Evolutionary conservation across 768 basidiomycete species (phyloP).

Genomic region (Trametes gibbosa): DNA sequence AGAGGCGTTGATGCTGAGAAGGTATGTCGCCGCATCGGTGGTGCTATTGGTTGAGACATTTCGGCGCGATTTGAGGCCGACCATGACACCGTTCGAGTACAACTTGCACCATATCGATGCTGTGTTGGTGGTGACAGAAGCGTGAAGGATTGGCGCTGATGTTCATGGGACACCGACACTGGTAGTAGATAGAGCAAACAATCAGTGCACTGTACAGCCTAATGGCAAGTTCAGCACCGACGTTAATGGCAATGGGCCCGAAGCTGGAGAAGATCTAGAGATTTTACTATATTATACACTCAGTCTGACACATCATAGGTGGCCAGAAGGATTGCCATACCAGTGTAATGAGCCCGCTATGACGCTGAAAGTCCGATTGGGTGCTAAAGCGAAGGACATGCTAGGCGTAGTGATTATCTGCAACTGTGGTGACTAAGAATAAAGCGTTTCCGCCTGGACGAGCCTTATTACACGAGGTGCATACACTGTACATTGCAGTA

Average conservation of each 20-base stretch:
- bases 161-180: conserved; percentile 6
- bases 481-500: background rate
- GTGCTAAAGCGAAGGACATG: conserved; percentile 9
- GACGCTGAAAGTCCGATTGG: conserved; percentile 1
- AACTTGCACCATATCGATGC: conserved; percentile 15
- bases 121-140: no score
- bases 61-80: conserved; percentile 7
- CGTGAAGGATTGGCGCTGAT: background rate
- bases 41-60: background rate
- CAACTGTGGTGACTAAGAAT: conserved; percentile 15
- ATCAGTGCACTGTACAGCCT: conserved; percentile 4
- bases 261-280: conserved; percentile 29
- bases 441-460: conserved; percentile 22
- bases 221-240: conserved; percentile 2
- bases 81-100: conserved; percentile 12
- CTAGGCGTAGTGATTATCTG: conserved; percentile 27
- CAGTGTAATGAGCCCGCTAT: background rate
- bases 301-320: background rate
- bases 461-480: conserved; percentile 17
- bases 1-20: conserved; percentile 2
- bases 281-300: no score
- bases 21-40: background rate
- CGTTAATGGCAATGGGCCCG: conserved; percentile 2
- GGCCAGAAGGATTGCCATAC: background rate
- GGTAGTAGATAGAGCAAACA: conserved; percentile 1